Conservation (phyloP, 306 rosid genomes). For the Fragaria vesca region DNA sequence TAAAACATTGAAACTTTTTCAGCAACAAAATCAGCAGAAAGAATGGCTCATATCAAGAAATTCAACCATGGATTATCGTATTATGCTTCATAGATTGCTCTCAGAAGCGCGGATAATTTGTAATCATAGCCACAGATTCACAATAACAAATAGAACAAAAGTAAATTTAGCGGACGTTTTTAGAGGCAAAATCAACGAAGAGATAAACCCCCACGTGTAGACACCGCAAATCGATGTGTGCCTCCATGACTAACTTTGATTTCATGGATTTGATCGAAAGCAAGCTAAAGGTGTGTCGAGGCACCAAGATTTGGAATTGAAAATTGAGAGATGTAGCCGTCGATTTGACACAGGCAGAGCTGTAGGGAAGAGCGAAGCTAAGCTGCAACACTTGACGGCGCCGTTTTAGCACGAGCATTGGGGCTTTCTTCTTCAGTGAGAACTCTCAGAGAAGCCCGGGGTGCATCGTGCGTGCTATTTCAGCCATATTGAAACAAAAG, state of each 20-base stretch:
- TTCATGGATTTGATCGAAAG: slow-evolving; percentile 38
- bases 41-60: slow-evolving; percentile 78
- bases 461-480: slow-evolving; percentile 37
- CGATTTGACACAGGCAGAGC: slow-evolving; percentile 58
- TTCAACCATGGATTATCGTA: slow-evolving; percentile 50
- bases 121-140: slow-evolving; percentile 40
- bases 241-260: slow-evolving; percentile 71
- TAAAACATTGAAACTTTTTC: neutral
- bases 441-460: slow-evolving; percentile 58
- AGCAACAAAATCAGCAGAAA: neutral
- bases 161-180: slow-evolving; percentile 34
- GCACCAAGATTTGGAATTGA: slow-evolving; percentile 20
- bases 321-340: slow-evolving; percentile 33
- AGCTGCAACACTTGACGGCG: slow-evolving; percentile 66
- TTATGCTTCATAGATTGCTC: slow-evolving; percentile 51
- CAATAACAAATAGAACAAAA: neutral
- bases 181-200: slow-evolving; percentile 46
- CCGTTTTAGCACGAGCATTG: slow-evolving; percentile 51
- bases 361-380: slow-evolving; percentile 34
- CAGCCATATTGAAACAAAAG: neutral
- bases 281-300: slow-evolving; percentile 79
- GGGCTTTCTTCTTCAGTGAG: slow-evolving; percentile 50
- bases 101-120: slow-evolving; percentile 65
- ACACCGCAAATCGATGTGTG: slow-evolving; percentile 42
- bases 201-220: slow-evolving; percentile 41